phyloP scores from a whole-genome alignment of 371 early-diverging fungal genomes.

The Entomophthora muscae region DNA sequence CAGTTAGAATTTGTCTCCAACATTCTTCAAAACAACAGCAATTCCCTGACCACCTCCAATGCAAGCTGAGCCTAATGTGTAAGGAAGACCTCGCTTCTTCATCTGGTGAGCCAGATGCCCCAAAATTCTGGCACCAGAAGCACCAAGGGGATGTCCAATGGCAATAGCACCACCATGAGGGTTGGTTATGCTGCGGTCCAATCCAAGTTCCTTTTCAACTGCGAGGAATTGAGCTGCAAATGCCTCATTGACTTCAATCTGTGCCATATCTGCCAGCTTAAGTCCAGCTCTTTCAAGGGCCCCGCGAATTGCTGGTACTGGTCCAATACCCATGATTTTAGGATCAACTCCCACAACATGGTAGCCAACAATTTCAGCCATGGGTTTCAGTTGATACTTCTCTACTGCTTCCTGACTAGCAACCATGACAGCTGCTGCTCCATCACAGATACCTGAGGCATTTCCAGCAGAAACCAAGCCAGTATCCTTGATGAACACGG shows the following conservation, averaged over 20 bases:
- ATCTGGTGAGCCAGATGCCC: conserved; percentile 73
- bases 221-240: conserved; percentile 90
- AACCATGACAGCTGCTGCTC: conserved; percentile 81
- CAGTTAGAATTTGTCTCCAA: conserved; percentile 13
- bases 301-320: conserved; percentile 77
- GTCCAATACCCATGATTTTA: conserved; percentile 81
- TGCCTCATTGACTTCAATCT: conserved; percentile 95
- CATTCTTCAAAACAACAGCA: conserved; percentile 29
- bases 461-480: conserved; percentile 91
- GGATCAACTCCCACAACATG: conserved; percentile 71
- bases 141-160: conserved; percentile 93
- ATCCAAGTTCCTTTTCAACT: conserved; percentile 70
- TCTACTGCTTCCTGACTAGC: conserved; percentile 76
- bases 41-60: conserved; percentile 77
- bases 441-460: conserved; percentile 92
- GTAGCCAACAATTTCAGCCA: conserved; percentile 80
- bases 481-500: conserved; percentile 74
- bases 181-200: conserved; percentile 67
- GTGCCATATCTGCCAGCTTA: conserved; percentile 64
- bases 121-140: conserved; percentile 88
- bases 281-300: conserved; percentile 72
- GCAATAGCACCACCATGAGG: conserved; percentile 90
- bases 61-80: conserved; percentile 87
- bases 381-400: conserved; percentile 54
- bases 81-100: conserved; percentile 54